These are phyloP conservation scores for Sicyos baderoa DNA, from an alignment of 306 rosid genomes.

Conservation along the genomic window DNA sequence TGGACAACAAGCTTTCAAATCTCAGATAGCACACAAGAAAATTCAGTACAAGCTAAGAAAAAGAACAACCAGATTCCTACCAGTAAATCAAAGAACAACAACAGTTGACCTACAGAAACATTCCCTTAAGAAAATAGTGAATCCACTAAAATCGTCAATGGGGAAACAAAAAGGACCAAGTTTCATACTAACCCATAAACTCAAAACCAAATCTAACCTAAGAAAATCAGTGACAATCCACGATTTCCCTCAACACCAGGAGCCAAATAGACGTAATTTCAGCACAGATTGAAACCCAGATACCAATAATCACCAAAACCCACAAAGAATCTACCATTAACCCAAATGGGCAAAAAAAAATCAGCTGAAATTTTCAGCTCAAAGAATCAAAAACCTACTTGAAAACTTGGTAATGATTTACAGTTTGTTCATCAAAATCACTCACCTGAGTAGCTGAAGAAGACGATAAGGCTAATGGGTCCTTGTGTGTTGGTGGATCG, in stretches of 20 bases:
- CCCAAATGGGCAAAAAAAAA: background rate
- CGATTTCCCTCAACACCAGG: background rate
- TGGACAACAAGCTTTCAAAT: background rate
- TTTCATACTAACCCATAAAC: constrained; percentile 2
- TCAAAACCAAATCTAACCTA: background rate
- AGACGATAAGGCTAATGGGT: constrained; percentile 3
- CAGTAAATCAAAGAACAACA: background rate
- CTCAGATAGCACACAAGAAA: background rate
- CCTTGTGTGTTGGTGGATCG: background rate
- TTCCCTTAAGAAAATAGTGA: background rate
- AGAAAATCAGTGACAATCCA: background rate
- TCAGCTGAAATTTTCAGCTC: constrained; percentile 5
- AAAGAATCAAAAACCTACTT: background rate
- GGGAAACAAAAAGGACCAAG: constrained; percentile 2
- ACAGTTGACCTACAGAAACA: background rate
- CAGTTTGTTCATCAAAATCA: background rate
- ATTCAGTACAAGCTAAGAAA: background rate
- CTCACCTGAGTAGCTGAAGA: constrained; percentile 8
- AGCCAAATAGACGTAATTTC: constrained; percentile 7
- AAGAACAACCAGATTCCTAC: background rate
- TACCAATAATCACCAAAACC: constrained; percentile 2
- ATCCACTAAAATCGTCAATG: constrained; percentile 1
- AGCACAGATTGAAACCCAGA: constrained; percentile 1
- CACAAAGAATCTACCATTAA: background rate
- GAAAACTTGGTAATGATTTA: background rate